Base-by-base conservation (phyloP, 345 rosid species). In the Geranium brycei region DNA sequence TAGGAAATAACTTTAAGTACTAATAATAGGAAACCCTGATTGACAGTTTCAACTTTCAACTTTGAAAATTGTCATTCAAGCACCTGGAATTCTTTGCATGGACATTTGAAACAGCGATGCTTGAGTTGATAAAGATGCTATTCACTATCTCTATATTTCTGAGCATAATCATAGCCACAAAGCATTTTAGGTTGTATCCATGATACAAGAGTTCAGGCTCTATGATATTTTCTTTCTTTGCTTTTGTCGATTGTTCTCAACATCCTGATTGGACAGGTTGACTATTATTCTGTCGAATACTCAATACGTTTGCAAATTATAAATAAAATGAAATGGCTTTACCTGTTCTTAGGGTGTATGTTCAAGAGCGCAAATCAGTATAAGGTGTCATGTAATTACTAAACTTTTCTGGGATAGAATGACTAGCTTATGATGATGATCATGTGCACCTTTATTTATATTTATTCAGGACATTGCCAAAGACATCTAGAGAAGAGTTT, bases 401-500 rank as follows among this genome's bases (percentile, higher is more conserved):
- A 66, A 35, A 35, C 5, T 35, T 35, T 61, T 56, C 64, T 17
- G 4, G 10, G 2, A 51, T 8, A 23, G 14, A 4, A 13, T 32
- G 7, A 18, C 62, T 63, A 47, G 28, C 65, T 70, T 58, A 19
- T 64, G 31, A 56, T 63, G 17, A 31, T 59, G 64, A 31, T 65
- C 31, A 18, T 60, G 13, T 14, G 53, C 31, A 19, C 56, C 13
- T 64, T 73, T 30, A 40, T 61, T 57, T 10, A 62, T 70, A 7
- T 31, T 66, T 74, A 17, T 63, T 59, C 66, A 92, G 99, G 87
- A 80, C 92, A 62, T 71, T 93, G 75, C 97, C 99, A 8, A 93
- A 86, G 62, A 93, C 84, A 71, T 82, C 96, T 40, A 73, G 64
- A 56, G 97, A 93, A 73, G 99, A 93, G 55, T 93, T 86, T 62